Conservation (phyloP, 768 basidiomycete species). For the Hydnomerulius pinastri region DNA sequence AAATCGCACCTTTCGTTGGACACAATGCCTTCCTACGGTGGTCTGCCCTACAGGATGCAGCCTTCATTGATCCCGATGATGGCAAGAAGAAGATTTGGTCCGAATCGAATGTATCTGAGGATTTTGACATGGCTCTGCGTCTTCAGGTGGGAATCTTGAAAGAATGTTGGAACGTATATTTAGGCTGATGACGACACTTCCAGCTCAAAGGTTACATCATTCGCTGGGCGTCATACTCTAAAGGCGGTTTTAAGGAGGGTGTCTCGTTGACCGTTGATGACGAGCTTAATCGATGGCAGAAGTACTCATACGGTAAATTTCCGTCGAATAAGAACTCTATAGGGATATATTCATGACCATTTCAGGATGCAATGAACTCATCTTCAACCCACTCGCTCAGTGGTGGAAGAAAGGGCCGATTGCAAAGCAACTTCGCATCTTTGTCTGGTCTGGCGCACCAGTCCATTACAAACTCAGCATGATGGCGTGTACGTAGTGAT, state of each 20-base stretch:
- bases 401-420: slow-evolving; percentile 85
- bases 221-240: slow-evolving; percentile 79
- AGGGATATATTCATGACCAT: neutral
- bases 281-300: slow-evolving; percentile 92
- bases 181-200: slow-evolving; percentile 43
- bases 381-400: slow-evolving; percentile 80
- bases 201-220: slow-evolving; percentile 29
- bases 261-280: slow-evolving; percentile 89
- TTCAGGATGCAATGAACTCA: slow-evolving; percentile 49
- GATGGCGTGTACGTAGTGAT: slow-evolving; percentile 45
- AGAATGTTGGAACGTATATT: slow-evolving; percentile 65
- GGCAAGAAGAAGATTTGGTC: slow-evolving; percentile 76
- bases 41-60: slow-evolving; percentile 88
- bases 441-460: slow-evolving; percentile 76
- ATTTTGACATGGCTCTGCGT: slow-evolving; percentile 67
- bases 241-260: slow-evolving; percentile 90
- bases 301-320: slow-evolving; percentile 69
- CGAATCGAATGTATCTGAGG: slow-evolving; percentile 65
- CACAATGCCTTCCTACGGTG: slow-evolving; percentile 91
- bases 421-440: slow-evolving; percentile 74
- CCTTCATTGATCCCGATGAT: slow-evolving; percentile 56
- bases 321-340: slow-evolving; percentile 43
- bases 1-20: slow-evolving; percentile 77
- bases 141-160: slow-evolving; percentile 44
- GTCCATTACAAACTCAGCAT: slow-evolving; percentile 79